These are phyloP conservation scores for Hysterium pulicare DNA, from an alignment of 2,329 filamentous ascomycete species.

Conservation along the genomic window DNA sequence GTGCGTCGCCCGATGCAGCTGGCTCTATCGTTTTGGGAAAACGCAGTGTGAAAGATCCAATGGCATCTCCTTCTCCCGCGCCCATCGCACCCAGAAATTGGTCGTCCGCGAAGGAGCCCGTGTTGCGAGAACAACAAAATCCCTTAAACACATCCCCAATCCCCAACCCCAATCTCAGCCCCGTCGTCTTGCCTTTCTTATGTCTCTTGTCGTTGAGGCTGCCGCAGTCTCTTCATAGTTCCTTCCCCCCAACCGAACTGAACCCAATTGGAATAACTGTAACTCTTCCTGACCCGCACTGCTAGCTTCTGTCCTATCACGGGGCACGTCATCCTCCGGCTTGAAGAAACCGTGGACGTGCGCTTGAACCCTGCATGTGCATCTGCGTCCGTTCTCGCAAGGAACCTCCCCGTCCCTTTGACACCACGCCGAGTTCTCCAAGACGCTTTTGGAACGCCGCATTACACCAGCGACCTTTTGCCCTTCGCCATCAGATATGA, in stretches of 20 bases:
- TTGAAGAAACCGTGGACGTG: conserved; percentile 4
- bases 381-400: not conserved
- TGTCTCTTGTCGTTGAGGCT: not conserved
- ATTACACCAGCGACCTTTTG: not conserved
- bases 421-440: not conserved
- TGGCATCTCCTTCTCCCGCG: not conserved
- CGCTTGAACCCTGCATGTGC: conserved; percentile 1
- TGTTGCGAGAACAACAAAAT: not conserved
- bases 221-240: not conserved
- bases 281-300: not conserved
- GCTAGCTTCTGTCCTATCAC: not conserved
- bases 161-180: not conserved
- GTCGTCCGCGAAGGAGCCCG: not conserved
- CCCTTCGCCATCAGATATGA: conserved; percentile 19
- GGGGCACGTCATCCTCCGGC: conserved; percentile 1
- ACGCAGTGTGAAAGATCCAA: not conserved
- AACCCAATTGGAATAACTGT: not conserved
- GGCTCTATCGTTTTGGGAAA: too few species aligned
- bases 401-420: not conserved
- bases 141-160: not conserved
- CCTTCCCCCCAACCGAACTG: not conserved
- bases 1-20: not conserved
- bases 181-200: not conserved
- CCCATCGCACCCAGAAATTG: not conserved
- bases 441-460: conserved; percentile 2